phyloP scores from a whole-genome alignment of 2,329 filamentous ascomycete species.

The Nigrospora osmanthi region DNA sequence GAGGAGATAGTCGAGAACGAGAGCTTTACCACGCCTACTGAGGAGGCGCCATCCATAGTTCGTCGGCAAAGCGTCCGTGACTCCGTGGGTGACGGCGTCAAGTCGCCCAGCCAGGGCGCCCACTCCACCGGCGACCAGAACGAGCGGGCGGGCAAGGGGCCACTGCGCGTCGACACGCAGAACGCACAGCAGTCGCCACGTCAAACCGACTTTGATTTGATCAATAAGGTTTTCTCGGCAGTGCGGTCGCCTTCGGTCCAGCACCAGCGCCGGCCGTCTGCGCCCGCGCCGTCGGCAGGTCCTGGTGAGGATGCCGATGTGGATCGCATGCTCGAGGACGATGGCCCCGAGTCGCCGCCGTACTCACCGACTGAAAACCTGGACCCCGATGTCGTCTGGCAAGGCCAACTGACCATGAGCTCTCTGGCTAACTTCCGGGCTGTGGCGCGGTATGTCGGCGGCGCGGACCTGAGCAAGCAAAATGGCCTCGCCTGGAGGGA shows the following conservation, averaged over 20 bases:
- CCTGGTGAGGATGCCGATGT: slow-evolving; percentile 79
- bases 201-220: slow-evolving; percentile 64
- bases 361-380: slow-evolving; percentile 75
- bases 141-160: slow-evolving; percentile 23
- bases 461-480: slow-evolving; percentile 64
- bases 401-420: slow-evolving; percentile 68
- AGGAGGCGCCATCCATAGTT: slow-evolving; percentile 28
- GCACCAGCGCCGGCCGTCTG: slow-evolving; percentile 38
- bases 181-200: slow-evolving; percentile 38
- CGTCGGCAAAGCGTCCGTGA: slow-evolving; percentile 25
- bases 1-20: slow-evolving; percentile 85
- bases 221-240: slow-evolving; percentile 77
- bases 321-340: slow-evolving; percentile 79
- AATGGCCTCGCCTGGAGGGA: slow-evolving; percentile 56
- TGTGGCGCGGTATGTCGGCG: slow-evolving; percentile 75
- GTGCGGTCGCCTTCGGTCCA: slow-evolving; percentile 64
- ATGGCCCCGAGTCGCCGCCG: slow-evolving; percentile 69
- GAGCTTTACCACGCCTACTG: slow-evolving; percentile 25
- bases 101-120: slow-evolving; percentile 8
- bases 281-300: slow-evolving; percentile 38
- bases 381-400: slow-evolving; percentile 71
- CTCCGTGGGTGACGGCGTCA: slow-evolving; percentile 8
- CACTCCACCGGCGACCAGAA: slow-evolving; percentile 9
- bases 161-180: slow-evolving; percentile 37
- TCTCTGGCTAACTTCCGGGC: slow-evolving; percentile 68